Base-by-base conservation (phyloP, 1,284 basidiomycete genomes). In the Leccinum fuscescens region DNA sequence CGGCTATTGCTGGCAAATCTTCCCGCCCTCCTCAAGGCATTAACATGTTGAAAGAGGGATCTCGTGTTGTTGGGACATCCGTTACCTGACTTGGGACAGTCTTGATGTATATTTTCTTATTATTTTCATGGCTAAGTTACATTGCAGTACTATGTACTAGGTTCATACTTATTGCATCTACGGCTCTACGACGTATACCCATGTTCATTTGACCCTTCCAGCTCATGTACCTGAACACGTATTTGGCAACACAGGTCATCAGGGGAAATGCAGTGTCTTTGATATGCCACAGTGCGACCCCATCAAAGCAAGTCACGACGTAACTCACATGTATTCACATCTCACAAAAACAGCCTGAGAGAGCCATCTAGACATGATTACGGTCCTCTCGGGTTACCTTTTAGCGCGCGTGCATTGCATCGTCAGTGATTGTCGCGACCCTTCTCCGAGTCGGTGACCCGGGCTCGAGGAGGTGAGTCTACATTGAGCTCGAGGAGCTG, bases 1-100 rank as follows among this genome's bases (percentile, higher is more conserved):
- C 77, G 9, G 56, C 58, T 35, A 62, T 72, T 24, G 24, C 65
- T 56, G 56, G 64, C 52, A 75, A 60, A 46, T 44, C 68, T 31
- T 62, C 60, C n/a, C 39, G 56, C 14, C 57, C 61, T 49, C 56
- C 49, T 50, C 57, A 60, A 61, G 57, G 20, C 22, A 44, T 56
- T 9, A 12, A 53, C 5, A 33, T 37, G 33, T 53, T 68, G 49
- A 54, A 53, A 49, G 66, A 63, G 52, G 64, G 61, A 35, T 35
- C 48, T 27, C 22, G 48, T 48, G 6, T 33, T 53, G 58, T 39
- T 17, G 55, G 37, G n/a, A 54, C 4, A 50, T 49, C 58, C 24
- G 33, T 54, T 61, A 48, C 27, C 37, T 58, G 61, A 64, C 54
- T 53, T 58, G 44, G 65, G 37, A 37, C 46, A 48, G 17, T 22